Evolutionary conservation across 2,329 filamentous ascomycete species (phyloP), one percentile per base, ranked within the genome.

Genomic region (Pseudogymnoascus sp.): DNA sequence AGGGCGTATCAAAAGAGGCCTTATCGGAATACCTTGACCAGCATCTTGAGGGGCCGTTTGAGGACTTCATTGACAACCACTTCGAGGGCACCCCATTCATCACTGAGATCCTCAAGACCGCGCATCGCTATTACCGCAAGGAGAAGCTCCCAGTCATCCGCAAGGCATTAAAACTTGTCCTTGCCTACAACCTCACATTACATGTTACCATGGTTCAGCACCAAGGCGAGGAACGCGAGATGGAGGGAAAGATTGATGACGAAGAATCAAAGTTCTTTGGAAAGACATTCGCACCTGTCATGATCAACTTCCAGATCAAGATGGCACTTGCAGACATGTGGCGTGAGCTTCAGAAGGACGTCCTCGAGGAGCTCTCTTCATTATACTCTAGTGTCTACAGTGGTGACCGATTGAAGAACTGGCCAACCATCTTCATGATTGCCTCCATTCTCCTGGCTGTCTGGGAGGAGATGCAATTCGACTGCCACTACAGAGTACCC

Each of bases 261-360:
- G 85, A 90, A 69, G 84, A 87, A 60, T 96, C 91, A 66, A 94
- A 90, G 73, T 97, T 88, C 80, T 88, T 83, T 69, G 92, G 92
- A 71, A 93, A 93, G 79, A 92, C 88, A 36, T 86, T 96, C 65
- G 93, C 93, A 14, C 93, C 93, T 11, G 92, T 97, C 72, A 96
- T 97, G 92, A 95, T 97, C 83, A 97, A 97, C 80, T 97, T 97
- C 84, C 91, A 97, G 78, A 91, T 97, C 80, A 97, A 97, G 83
- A 94, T 90, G 70, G 92, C 92, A 60, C 87, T 97, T 77, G 93
- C 92, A 66, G 91, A 95, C 71, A 95, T 97, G 90, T 97, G 93
- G 93, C 91, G 93, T 66, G 92, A 96, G 75, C 81, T 97, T 62
- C 92, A 97, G 75, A 96, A 95, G 78, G 93, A 97, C 69, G 91